Conservation (phyloP, 495 filamentous ascomycete species). For the Penicillium canariense region DNA sequence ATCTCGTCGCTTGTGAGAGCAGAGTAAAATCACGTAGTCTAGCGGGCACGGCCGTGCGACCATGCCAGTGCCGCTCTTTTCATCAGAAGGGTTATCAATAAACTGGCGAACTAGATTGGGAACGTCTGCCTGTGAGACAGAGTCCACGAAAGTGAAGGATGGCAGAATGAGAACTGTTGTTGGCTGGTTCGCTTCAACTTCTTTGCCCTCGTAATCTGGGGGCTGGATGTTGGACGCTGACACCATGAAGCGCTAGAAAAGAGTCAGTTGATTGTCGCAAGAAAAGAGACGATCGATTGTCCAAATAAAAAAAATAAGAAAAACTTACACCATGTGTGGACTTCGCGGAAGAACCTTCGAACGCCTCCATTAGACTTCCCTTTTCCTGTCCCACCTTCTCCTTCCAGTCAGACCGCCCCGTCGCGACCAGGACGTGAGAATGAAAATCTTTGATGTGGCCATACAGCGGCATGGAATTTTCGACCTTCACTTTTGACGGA, state of each 20-base stretch:
- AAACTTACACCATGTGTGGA: slow-evolving; percentile 69
- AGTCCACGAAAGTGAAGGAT: slow-evolving; percentile 78
- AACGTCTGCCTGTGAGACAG: slow-evolving; percentile 67
- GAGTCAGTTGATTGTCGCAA: no score
- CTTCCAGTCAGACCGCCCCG: slow-evolving; percentile 90
- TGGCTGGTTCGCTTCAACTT: slow-evolving; percentile 36
- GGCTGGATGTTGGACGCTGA: slow-evolving; percentile 85
- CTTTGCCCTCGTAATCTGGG: slow-evolving; percentile 48
- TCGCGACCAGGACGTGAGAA: slow-evolving; percentile 86
- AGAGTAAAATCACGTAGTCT: slow-evolving; percentile 84
- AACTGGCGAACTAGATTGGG: slow-evolving; percentile 64
- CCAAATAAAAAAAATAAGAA: background rate
- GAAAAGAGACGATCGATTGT: no score
- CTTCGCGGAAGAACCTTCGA: slow-evolving; percentile 55
- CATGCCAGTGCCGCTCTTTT: slow-evolving; percentile 55
- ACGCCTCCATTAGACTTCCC: slow-evolving; percentile 89
- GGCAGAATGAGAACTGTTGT: slow-evolving; percentile 85
- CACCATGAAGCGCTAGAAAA: slow-evolving; percentile 71
- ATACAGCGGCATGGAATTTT: slow-evolving; percentile 72
- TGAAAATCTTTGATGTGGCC: slow-evolving; percentile 82
- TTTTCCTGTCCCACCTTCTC: slow-evolving; percentile 79
- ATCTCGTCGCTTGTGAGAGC: slow-evolving; percentile 87
- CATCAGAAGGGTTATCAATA: slow-evolving; percentile 63
- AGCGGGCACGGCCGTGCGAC: slow-evolving; percentile 69
- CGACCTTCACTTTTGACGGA: slow-evolving; percentile 70